Percentiles rank a stretch among this genome's conserved stretches.
Evolutionary conservation across 495 filamentous ascomycete genomes (phyloP).

Genomic region (Xylaria intraflava): DNA sequence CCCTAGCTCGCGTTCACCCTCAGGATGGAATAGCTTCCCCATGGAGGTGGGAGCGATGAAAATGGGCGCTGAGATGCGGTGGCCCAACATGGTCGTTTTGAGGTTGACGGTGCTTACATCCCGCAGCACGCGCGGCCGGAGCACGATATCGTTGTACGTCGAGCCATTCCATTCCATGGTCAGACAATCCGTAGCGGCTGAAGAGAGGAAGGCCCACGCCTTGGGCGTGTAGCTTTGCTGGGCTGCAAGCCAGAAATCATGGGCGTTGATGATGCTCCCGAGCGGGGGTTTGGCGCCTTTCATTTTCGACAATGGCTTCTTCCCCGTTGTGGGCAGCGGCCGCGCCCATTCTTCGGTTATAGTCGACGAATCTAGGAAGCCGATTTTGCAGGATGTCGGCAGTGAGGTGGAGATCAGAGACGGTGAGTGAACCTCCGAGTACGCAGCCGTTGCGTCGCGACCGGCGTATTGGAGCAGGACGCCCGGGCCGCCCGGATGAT

Average conservation of each 20-base stretch:
- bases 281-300: slow-evolving; percentile 53
- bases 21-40: slow-evolving; percentile 61
- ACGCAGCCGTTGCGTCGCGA: slow-evolving; percentile 62
- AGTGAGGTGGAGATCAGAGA: slow-evolving; percentile 54
- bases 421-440: slow-evolving; percentile 59
- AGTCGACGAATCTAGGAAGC: slow-evolving; percentile 44
- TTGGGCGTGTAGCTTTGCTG: slow-evolving; percentile 57
- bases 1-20: slow-evolving; percentile 67
- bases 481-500: slow-evolving; percentile 56
- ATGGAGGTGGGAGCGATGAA: slow-evolving; percentile 72
- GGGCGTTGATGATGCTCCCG: slow-evolving; percentile 58
- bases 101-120: slow-evolving; percentile 57
- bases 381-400: slow-evolving; percentile 47
- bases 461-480: slow-evolving; percentile 66
- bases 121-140: slow-evolving; percentile 66
- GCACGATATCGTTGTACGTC: slow-evolving; percentile 58
- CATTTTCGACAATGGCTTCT: slow-evolving; percentile 3
- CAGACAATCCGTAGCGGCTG: slow-evolving; percentile 69
- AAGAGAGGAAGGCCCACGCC: slow-evolving; percentile 78
- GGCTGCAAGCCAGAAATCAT: slow-evolving; percentile 68
- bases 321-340: slow-evolving; percentile 8
- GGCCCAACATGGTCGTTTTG: slow-evolving; percentile 55
- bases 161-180: slow-evolving; percentile 49
- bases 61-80: slow-evolving; percentile 52
- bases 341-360: slow-evolving; percentile 19